phyloP scores from a whole-genome alignment of 177 flowering plant genomes.

The Vitis hybrid region DNA sequence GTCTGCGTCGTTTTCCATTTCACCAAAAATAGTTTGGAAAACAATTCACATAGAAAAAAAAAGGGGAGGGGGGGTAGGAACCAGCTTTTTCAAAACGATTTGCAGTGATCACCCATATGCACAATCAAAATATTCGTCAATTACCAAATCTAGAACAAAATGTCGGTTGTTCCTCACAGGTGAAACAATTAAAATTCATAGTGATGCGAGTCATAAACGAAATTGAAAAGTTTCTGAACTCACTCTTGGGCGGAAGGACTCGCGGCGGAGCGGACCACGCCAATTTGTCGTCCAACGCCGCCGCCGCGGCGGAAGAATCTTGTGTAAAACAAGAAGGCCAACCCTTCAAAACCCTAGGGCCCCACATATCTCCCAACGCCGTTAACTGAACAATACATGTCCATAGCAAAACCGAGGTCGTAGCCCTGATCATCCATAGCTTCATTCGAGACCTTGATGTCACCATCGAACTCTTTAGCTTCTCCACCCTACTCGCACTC shows the following conservation, averaged over 20 bases:
- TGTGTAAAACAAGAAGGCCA: constrained; percentile 70
- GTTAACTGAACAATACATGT: constrained; percentile 67
- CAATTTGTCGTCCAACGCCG: constrained; percentile 29
- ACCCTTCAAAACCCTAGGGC: constrained; percentile 66
- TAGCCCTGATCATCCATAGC: constrained; percentile 66
- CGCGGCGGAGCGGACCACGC: constrained; percentile 25
- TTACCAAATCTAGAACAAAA: too few relatives aligned
- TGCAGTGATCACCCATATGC: too few relatives aligned
- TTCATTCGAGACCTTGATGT: constrained; percentile 39
- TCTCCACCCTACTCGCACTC: constrained; percentile 36
- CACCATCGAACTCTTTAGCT: constrained; percentile 33
- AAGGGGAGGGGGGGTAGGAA: too few relatives aligned
- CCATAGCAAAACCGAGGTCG: constrained; percentile 67
- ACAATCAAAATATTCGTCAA: too few relatives aligned
- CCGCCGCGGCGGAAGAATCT: constrained; percentile 19
- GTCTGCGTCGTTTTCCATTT: too few relatives aligned
- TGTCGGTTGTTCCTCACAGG: too few relatives aligned
- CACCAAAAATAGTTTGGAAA: too few relatives aligned
- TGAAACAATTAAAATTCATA: too few relatives aligned
- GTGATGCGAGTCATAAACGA: not conserved
- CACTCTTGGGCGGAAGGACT: constrained; percentile 66
- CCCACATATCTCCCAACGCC: constrained; percentile 66
- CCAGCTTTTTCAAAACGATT: too few relatives aligned
- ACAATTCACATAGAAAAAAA: too few relatives aligned
- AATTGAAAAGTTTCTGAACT: constrained; percentile 18